phyloP scores from a whole-genome alignment of 2,329 filamentous ascomycete species.

The Esteya vermicola region DNA sequence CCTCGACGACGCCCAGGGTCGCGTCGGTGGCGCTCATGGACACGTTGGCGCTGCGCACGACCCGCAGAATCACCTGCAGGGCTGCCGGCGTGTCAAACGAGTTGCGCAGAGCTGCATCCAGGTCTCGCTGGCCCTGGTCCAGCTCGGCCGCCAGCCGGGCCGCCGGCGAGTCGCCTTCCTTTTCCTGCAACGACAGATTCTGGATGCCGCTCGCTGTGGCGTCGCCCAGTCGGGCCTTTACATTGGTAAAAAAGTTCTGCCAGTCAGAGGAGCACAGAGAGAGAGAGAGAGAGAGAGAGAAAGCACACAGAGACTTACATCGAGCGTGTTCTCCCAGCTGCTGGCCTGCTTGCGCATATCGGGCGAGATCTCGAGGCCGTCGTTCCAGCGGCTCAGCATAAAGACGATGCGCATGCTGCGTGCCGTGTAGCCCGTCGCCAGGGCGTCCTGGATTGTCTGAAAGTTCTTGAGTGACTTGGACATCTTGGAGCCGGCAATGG shows the following conservation, averaged over 20 bases:
- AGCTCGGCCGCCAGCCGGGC: constrained; percentile 23
- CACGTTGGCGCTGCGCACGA: constrained; percentile 51
- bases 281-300: neutral
- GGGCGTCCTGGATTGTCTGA: constrained; percentile 52
- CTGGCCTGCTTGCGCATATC: constrained; percentile 44
- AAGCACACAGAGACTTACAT: constrained; percentile 4
- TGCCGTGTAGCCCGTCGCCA: constrained; percentile 48
- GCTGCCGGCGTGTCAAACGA: constrained; percentile 55
- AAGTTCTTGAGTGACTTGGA: constrained; percentile 62
- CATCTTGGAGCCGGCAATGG: constrained; percentile 45
- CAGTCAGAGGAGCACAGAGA: neutral
- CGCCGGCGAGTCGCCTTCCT: neutral
- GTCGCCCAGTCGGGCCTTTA: constrained; percentile 9
- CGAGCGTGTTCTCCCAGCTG: constrained; percentile 37
- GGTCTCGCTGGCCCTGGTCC: constrained; percentile 36
- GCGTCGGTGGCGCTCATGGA: constrained; percentile 12
- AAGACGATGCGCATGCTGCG: constrained; percentile 54
- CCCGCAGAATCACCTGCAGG: constrained; percentile 45
- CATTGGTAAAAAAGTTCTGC: constrained; percentile 11
- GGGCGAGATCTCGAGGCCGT: constrained; percentile 56
- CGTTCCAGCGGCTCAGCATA: constrained; percentile 53
- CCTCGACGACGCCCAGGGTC: constrained; percentile 9
- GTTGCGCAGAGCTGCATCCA: constrained; percentile 48
- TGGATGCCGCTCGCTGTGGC: constrained; percentile 3
- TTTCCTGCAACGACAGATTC: constrained; percentile 5